phyloP scores from a whole-genome alignment of 805 yeast species.

The Zygosaccharomyces bisporus region DNA sequence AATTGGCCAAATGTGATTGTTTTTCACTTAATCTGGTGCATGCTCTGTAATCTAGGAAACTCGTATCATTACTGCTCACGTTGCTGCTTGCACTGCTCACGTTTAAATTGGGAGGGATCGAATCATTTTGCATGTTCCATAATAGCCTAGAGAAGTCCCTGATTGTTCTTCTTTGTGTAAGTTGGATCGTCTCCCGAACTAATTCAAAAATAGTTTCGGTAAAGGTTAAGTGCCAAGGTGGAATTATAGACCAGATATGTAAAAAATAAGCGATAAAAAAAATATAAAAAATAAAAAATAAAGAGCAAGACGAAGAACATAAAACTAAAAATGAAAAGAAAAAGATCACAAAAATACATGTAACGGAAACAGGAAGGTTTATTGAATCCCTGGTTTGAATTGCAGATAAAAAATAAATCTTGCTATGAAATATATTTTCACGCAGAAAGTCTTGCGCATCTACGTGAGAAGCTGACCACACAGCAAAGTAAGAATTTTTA shows the following conservation, averaged over 20 bases:
- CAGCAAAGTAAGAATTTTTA: too few species aligned
- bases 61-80: slow-evolving; percentile 5
- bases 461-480: too few species aligned
- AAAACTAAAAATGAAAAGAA: too few species aligned
- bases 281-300: not conserved
- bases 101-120: slow-evolving; percentile 5
- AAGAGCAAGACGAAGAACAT: slow-evolving; percentile 5
- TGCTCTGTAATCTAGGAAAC: slow-evolving; percentile 16
- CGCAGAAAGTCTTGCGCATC: too few species aligned
- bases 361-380: too few species aligned
- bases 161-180: not conserved
- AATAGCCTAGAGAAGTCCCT: not conserved
- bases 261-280: too few species aligned
- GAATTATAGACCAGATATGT: not conserved
- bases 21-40: slow-evolving; percentile 11
- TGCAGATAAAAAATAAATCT: too few species aligned
- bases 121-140: slow-evolving; percentile 19
- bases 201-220: slow-evolving; percentile 2
- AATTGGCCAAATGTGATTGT: not conserved
- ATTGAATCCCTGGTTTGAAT: too few species aligned
- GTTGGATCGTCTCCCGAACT: not conserved
- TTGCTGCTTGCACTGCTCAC: slow-evolving; percentile 10
- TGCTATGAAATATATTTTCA: too few species aligned
- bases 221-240: not conserved
- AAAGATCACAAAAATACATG: too few species aligned